Evolutionary conservation across 768 basidiomycete species (phyloP).

Genomic region (Trametes cingulata): DNA sequence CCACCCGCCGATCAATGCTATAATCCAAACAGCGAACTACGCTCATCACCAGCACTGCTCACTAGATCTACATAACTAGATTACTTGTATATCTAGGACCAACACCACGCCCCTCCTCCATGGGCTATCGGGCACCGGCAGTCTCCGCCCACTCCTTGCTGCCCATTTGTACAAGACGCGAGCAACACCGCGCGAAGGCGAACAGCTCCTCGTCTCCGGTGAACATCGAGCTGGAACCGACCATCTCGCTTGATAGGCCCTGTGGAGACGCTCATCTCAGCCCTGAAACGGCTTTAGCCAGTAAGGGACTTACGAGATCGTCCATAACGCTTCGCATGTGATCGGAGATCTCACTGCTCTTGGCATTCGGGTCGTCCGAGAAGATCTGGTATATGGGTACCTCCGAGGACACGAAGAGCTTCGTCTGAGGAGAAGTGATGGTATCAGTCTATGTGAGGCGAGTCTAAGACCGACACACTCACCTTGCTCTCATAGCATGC

Average conservation of each 20-base stretch:
- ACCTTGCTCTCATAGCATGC: conserved; percentile 94
- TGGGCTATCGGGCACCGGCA: conserved; percentile 31
- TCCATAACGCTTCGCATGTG: conserved; percentile 96
- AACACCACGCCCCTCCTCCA: too few relatives aligned
- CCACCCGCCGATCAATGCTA: too few relatives aligned
- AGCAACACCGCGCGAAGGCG: conserved; percentile 93
- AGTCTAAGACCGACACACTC: conserved; percentile 5
- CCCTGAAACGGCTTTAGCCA: neutral
- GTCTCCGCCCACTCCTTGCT: conserved; percentile 81
- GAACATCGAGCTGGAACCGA: conserved; percentile 88
- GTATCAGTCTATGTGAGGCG: neutral
- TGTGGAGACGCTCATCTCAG: conserved; percentile 33
- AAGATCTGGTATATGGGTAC: conserved; percentile 91
- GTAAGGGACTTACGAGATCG: conserved; percentile 66
- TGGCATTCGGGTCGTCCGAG: conserved; percentile 58
- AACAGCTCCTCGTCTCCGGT: conserved; percentile 97
- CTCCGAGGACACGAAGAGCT: conserved; percentile 89
- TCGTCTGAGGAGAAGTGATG: conserved; percentile 55
- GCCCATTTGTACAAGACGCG: conserved; percentile 85
- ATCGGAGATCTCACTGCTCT: conserved; percentile 56
- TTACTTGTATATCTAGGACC: too few relatives aligned
- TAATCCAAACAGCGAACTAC: too few relatives aligned
- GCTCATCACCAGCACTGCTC: too few relatives aligned
- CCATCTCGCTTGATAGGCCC: conserved; percentile 76
- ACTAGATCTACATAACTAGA: too few relatives aligned